Evolutionary conservation across 169 alveolate genomes (phyloP), one percentile per base, ranked within the genome.

Genomic region (Cryptosporidium ryanae): DNA sequence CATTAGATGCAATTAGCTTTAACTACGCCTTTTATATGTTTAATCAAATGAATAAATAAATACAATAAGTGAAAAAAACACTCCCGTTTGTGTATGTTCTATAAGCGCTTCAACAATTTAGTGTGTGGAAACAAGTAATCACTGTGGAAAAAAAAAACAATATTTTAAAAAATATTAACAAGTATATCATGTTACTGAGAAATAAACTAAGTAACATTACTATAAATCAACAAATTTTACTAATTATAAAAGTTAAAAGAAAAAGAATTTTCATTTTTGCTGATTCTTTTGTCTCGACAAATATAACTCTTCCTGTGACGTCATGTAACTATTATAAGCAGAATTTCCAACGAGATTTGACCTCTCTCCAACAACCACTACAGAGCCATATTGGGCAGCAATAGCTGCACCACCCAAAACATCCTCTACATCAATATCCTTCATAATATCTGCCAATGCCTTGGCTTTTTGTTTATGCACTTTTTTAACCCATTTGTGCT

Each of bases 321-420:
- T 90, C 95, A 92, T 92, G 67, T 92, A 94, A 61, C 90, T 89
- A 57, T 91, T 91, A 82, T 93, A 91, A 66, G 96, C 83, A 76
- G 94, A 90, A 90, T 93, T 93, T 48, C 94, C 94, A 27, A 93
- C 94, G 50, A 94, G 89, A 68, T 95, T 94, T 64, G 93, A 89
- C 29, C 97, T 70, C 87, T 94, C 94, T 7, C 98, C 98, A 32
- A 95, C 97, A 10, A 94, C 94, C 31, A 94, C 96, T 32, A 95
- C 94, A 65, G 94, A 93, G 32, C 98, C 98, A 54, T 91, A 92
- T 90, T 95, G 98, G 27, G 98, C 98, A 23, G 97, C 96, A 32
- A 93, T 94, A 38, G 94, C 94, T 12, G 97, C 92, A 3, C 98
- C 98, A 2, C 98, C 98, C 82, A 94, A 68, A 44, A 92, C 94